phyloP scores from a whole-genome alignment of 129 eudicot genomes.

The Flaveria ramosissima region DNA sequence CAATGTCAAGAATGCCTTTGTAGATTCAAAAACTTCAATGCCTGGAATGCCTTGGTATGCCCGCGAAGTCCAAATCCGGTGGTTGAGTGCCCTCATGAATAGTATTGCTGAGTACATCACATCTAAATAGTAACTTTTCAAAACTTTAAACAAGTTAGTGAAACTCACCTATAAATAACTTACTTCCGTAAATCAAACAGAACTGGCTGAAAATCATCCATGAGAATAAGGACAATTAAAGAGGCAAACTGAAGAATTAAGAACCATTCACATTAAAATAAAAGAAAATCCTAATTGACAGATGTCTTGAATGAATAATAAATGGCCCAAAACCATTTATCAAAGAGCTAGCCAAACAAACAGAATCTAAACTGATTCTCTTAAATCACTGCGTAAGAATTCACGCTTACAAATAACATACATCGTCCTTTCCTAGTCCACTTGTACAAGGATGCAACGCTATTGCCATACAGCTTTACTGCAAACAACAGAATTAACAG shows the following conservation, averaged over 20 bases:
- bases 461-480: constrained; percentile 32
- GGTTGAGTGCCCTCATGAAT: too few relatives aligned
- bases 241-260: constrained; percentile 1
- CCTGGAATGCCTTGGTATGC: too few relatives aligned
- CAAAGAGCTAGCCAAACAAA: constrained; percentile 19
- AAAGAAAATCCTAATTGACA: not conserved
- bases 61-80: too few relatives aligned
- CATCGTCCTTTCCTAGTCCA: constrained; percentile 28
- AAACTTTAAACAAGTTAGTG: not conserved
- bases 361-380: constrained; percentile 24
- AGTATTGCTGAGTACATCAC: not conserved
- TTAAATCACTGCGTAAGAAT: constrained; percentile 26
- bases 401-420: constrained; percentile 31
- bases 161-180: not conserved
- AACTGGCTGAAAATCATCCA: not conserved
- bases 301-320: constrained; percentile 33
- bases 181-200: not conserved
- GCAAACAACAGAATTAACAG: constrained; percentile 12
- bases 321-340: constrained; percentile 32
- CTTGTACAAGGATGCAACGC: constrained; percentile 15
- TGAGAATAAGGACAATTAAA: not conserved
- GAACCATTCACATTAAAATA: constrained; percentile 7
- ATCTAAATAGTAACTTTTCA: not conserved
- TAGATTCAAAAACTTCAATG: too few relatives aligned
- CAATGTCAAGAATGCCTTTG: not conserved